Evolutionary conservation across 2,329 filamentous ascomycete genomes (phyloP), one percentile per base, ranked within the genome.

Genomic region (Mollisiaceae sp.): DNA sequence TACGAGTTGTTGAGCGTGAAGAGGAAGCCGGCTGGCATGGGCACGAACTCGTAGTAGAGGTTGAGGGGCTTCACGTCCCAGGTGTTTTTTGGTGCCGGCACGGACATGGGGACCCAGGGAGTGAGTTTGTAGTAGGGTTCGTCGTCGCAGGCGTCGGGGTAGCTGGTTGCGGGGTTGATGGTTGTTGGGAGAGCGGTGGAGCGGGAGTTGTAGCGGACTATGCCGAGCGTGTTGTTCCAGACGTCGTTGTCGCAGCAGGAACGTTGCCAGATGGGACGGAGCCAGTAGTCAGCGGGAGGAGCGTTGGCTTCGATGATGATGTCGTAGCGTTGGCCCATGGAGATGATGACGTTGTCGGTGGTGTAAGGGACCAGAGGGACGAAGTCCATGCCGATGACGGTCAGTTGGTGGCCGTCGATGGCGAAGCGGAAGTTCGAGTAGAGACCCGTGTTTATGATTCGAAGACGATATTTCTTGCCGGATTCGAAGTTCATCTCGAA

Each of bases 311-410:
- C 81, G 63, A 87, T 82, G 5, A 85, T 67, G 74, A 75, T 66
- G 65, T 75, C 73, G 65, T 73, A 77, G 63, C 79, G 75, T 71
- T 89, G 86, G 50, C 84, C 85, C 59, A 65, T 60, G 43, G 59
- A 38, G 14, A 52, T 35, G 8, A 47, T 32, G 24, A 90, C 78
- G 8, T 86, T 82, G 12, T 84, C 79, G 0, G 87, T 87, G 1
- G 82, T 79, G 74, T 90, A 91, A 0, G 89, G 88, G 62, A 85
- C 72, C 12, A 89, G 79, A 0, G 86, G 85, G 0, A 89, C 84
- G 14, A 81, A 75, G 54, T 89, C 82, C 73, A 91, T 91, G 76
- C 89, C 89, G 58, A 92, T 81, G 6, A 83, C 85, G 0, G 88
- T 90, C 1, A 86, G 71, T 3, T 82, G 87, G 61, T 83, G 73